These are phyloP conservation scores for Penicillium sp. DNA, from an alignment of 2,329 filamentous ascomycete species.

Conservation along the genomic window DNA sequence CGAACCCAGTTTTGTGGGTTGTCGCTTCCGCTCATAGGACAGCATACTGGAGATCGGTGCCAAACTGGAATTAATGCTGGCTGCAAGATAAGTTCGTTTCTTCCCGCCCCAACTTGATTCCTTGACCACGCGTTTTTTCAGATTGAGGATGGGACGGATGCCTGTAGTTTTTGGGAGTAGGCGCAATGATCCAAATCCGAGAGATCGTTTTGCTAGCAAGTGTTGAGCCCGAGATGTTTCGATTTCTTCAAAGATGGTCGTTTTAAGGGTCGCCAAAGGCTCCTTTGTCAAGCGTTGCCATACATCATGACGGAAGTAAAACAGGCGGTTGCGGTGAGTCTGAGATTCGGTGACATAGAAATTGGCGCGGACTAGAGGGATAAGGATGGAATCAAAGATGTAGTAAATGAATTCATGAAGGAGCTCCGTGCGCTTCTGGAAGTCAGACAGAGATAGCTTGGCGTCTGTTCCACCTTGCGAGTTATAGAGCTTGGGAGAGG, in stretches of 20 bases:
- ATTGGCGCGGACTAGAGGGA: slow-evolving; percentile 80
- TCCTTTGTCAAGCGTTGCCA: slow-evolving; percentile 79
- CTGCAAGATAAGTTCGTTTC: slow-evolving; percentile 51
- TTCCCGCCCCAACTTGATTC: slow-evolving; percentile 51
- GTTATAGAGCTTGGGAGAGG: slow-evolving; percentile 47
- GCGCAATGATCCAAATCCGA: slow-evolving; percentile 78
- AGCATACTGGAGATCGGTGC: slow-evolving; percentile 74
- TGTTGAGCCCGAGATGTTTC: slow-evolving; percentile 56
- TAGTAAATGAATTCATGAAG: slow-evolving; percentile 88
- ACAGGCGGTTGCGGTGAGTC: slow-evolving; percentile 74
- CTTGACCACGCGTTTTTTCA: slow-evolving; percentile 64
- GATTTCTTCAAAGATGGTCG: slow-evolving; percentile 77
- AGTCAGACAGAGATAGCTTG: slow-evolving; percentile 70
- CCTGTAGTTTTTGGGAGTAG: slow-evolving; percentile 77
- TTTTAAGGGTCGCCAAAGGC: slow-evolving; percentile 65
- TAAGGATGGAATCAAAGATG: slow-evolving; percentile 84
- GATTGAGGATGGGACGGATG: slow-evolving; percentile 83
- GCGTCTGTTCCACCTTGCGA: slow-evolving; percentile 13
- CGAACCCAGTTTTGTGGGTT: slow-evolving; percentile 68
- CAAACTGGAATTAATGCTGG: slow-evolving; percentile 70
- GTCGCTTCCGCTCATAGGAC: slow-evolving; percentile 67
- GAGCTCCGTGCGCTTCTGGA: slow-evolving; percentile 73
- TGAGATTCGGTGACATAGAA: slow-evolving; percentile 96
- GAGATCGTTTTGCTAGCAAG: slow-evolving; percentile 60
- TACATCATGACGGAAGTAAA: slow-evolving; percentile 92